phyloP scores from a whole-genome alignment of 208 protist species.

The Trypanosoma brucei region DNA sequence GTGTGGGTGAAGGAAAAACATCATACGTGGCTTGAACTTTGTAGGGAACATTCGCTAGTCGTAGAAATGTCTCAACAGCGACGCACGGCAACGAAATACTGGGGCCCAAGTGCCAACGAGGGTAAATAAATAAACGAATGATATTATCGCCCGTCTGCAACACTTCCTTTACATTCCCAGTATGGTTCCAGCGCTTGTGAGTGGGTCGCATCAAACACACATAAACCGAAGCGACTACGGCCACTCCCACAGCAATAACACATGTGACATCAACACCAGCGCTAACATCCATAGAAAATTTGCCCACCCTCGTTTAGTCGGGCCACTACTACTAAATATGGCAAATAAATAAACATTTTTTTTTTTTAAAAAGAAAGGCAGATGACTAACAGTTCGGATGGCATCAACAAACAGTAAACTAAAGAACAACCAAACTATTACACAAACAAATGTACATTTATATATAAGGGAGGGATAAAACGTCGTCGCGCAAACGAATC shows the following conservation, averaged over 20 bases:
- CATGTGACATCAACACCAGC: background rate
- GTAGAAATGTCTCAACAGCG: constrained; percentile 51
- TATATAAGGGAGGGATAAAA: constrained; percentile 18
- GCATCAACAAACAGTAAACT: too few species aligned
- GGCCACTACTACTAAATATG: too few species aligned
- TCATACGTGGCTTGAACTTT: constrained; percentile 35
- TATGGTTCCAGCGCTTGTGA: background rate
- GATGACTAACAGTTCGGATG: background rate
- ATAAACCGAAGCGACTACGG: background rate
- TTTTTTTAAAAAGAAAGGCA: constrained; percentile 1
- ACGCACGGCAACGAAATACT: constrained; percentile 46
- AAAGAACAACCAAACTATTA: background rate
- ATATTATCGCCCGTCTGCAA: constrained; percentile 20
- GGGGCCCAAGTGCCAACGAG: constrained; percentile 37
- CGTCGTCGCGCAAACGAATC: background rate
- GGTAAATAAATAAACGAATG: constrained; percentile 52
- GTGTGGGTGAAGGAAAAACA: constrained; percentile 26
- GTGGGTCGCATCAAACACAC: background rate
- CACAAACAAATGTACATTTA: constrained; percentile 1
- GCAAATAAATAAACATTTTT: too few species aligned
- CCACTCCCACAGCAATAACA: background rate
- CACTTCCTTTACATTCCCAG: constrained; percentile 17
- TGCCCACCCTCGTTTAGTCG: too few species aligned
- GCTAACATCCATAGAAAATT: background rate
- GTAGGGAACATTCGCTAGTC: constrained; percentile 52